phyloP scores from a whole-genome alignment of 2,329 filamentous ascomycete species.

The Calonectria naviculata region DNA sequence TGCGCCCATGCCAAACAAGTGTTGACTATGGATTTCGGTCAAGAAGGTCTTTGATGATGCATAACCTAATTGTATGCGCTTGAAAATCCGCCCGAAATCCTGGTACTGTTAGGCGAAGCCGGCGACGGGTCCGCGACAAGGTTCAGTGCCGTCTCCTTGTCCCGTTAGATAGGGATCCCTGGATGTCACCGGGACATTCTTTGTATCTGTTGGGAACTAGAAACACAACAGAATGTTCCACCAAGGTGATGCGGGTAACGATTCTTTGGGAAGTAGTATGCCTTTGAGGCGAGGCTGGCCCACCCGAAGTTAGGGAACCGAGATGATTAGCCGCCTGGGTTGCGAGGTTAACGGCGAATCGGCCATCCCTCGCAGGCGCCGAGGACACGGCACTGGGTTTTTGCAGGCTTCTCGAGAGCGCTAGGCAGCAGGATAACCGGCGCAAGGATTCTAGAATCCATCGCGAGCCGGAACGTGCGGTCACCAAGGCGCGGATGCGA shows the following conservation, averaged over 20 bases:
- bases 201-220: not conserved
- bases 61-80: constrained; percentile 11
- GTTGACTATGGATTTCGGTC: not conserved
- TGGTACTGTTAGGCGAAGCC: constrained; percentile 34
- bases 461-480: constrained; percentile 25
- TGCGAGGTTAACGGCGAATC: not conserved
- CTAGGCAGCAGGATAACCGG: constrained; percentile 24
- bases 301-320: not conserved
- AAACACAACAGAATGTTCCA: constrained; percentile 29
- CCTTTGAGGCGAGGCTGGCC: not conserved
- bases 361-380: not conserved
- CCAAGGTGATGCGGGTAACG: not conserved
- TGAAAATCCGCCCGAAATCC: constrained; percentile 17
- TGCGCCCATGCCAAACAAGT: not conserved
- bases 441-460: constrained; percentile 27
- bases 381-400: constrained; percentile 9
- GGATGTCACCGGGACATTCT: constrained; percentile 25
- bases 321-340: not conserved
- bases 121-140: constrained; percentile 34
- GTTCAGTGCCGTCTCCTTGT: constrained; percentile 25
- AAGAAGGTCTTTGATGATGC: not conserved
- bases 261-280: not conserved
- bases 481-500: constrained; percentile 24
- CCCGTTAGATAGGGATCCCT: constrained; percentile 19
- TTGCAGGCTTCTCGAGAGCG: constrained; percentile 2